Evolutionary conservation across 1,139 yeast species (phyloP).

Genomic region (Saccharomyces uvarum): DNA sequence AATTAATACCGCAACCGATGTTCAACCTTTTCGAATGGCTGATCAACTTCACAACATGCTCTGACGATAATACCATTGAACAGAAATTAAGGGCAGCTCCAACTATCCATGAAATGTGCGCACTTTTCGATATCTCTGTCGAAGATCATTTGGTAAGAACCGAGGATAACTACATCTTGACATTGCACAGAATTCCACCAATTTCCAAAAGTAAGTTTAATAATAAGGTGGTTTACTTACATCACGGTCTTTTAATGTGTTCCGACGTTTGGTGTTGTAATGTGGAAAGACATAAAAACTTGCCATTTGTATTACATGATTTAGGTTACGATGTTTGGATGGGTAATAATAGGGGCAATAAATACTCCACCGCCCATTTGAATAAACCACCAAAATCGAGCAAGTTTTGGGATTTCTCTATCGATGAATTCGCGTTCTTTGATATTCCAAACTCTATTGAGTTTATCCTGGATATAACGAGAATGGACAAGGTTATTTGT

Average conservation of each 20-base stretch:
- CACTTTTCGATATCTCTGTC: slow-evolving; percentile 51
- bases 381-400: slow-evolving; percentile 31
- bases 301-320: slow-evolving; percentile 72
- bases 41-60: slow-evolving; percentile 16
- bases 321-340: slow-evolving; percentile 88
- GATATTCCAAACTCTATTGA: slow-evolving; percentile 73
- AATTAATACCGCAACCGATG: slow-evolving; percentile 26
- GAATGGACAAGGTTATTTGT: slow-evolving; percentile 44
- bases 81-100: slow-evolving; percentile 35
- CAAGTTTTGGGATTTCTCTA: slow-evolving; percentile 77
- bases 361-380: slow-evolving; percentile 58
- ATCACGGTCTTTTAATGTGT: slow-evolving; percentile 87
- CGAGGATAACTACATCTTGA: slow-evolving; percentile 46
- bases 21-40: slow-evolving; percentile 19
- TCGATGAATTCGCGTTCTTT: slow-evolving; percentile 77
- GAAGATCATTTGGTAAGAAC: slow-evolving; percentile 56
- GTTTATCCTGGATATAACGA: slow-evolving; percentile 48
- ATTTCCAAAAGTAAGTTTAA: slow-evolving; percentile 29
- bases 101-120: slow-evolving; percentile 60
- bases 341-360: slow-evolving; percentile 86
- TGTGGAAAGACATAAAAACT: slow-evolving; percentile 50
- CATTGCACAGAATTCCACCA: slow-evolving; percentile 45
- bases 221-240: slow-evolving; percentile 61
- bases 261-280: slow-evolving; percentile 84
- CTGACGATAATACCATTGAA: slow-evolving; percentile 28